Base-by-base conservation (phyloP, 2,329 filamentous ascomycete genomes). In the Volutella citrinella region DNA sequence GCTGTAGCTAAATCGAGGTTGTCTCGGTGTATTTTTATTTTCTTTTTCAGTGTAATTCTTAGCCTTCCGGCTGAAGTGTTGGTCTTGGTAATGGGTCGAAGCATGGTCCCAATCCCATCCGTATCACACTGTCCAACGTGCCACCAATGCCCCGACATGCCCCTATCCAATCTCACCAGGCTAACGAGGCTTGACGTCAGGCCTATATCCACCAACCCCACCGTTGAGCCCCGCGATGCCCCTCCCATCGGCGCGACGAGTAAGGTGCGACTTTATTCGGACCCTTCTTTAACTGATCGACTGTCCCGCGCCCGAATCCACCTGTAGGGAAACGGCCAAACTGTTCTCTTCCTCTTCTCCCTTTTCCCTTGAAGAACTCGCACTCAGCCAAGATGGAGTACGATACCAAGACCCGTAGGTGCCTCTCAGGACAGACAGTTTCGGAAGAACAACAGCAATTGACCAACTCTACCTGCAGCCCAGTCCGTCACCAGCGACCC, bases 401-500 rank as follows among this genome's bases (percentile, higher is more conserved):
- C 65, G 85, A 89, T 54, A 78, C 83, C 8, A 82, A 86, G 63
- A 85, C 74, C 29, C 74, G 85, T 89, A 66, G 56, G 82, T 50
- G 10, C 19, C 12, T 9, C 18, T 15, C 22, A 8, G 13, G 21
- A 17, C 24, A 30, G 20, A 15, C 19, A n/a, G n/a, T n/a, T n/a
- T n/a, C n/a, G n/a, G n/a, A n/a, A n/a, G n/a, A n/a, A n/a, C n/a
- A n/a, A n/a, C 17, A 27, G 11, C 26, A 34, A 34, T 48, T 53
- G 31, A 50, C 44, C 27, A 12, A 34, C 9, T 24, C 14, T 22
- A 6, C 30, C n/a, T 18, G 36, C 52, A 94, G 87, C 83, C 28
- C 80, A 79, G 42, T 94, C 84, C 60, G 74, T 72, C 50, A 97
- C 89, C 22, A 80, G 76, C 52, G 90, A 97, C 68, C 78, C 78